Percentiles rank a stretch among this genome's conserved stretches.
phyloP scores from a whole-genome alignment of 2,329 filamentous ascomycete genomes.

The Aureobasidium vineae region DNA sequence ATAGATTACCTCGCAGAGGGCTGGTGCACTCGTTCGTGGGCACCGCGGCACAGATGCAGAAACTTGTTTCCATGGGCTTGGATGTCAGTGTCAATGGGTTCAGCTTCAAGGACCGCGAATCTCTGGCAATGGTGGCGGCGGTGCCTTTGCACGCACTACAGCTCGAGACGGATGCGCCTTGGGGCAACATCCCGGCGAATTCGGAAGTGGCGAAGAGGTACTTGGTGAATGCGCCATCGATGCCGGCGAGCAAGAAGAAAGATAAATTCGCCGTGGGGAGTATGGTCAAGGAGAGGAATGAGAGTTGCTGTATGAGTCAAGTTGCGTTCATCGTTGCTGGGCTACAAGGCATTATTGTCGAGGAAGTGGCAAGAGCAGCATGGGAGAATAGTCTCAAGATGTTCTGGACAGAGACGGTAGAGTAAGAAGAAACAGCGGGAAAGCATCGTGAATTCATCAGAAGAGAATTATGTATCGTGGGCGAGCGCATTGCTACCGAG shows the following conservation, averaged over 20 bases:
- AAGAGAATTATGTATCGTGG: background rate
- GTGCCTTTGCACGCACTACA: slow-evolving; percentile 46
- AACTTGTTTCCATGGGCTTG: slow-evolving; percentile 42
- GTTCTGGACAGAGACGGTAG: slow-evolving; percentile 31
- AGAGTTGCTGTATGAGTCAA: slow-evolving; percentile 51
- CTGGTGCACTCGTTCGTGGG: slow-evolving; percentile 47
- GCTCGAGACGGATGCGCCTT: slow-evolving; percentile 52
- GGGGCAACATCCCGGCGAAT: slow-evolving; percentile 46
- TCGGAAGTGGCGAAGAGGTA: slow-evolving; percentile 46
- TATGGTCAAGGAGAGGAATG: slow-evolving; percentile 55
- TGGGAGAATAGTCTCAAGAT: slow-evolving; percentile 42
- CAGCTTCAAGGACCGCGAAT: slow-evolving; percentile 44
- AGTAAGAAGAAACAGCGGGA: background rate
- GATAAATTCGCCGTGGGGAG: slow-evolving; percentile 47
- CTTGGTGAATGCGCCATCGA: slow-evolving; percentile 40
- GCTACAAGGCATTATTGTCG: slow-evolving; percentile 45
- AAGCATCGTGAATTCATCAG: too few relatives aligned
- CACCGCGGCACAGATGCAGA: slow-evolving; percentile 43
- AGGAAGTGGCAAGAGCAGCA: slow-evolving; percentile 46
- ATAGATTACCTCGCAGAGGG: slow-evolving; percentile 40
- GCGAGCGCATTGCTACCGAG: background rate
- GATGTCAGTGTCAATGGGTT: slow-evolving; percentile 54
- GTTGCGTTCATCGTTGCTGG: slow-evolving; percentile 52
- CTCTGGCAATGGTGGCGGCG: slow-evolving; percentile 45
- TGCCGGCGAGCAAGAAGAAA: slow-evolving; percentile 49